These are phyloP conservation scores for Royoungia palumana DNA, from an alignment of 768 basidiomycete genomes.

Conservation along the genomic window DNA sequence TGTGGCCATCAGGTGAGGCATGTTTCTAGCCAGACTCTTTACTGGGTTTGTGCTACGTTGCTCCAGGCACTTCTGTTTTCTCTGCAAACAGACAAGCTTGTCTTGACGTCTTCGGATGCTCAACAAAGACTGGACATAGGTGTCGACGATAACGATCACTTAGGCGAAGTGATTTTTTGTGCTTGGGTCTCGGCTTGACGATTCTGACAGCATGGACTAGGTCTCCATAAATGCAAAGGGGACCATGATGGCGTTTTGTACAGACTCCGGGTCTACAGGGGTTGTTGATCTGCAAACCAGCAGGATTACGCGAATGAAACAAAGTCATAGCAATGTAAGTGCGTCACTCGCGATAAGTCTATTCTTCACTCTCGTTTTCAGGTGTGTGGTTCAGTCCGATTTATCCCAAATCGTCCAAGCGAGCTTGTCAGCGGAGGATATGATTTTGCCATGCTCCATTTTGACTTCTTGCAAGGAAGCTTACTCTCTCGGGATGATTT, in stretches of 20 bases:
- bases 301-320: slow-evolving; percentile 53
- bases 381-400: slow-evolving; percentile 70
- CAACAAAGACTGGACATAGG: slow-evolving; percentile 43
- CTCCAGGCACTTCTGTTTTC: slow-evolving; percentile 38
- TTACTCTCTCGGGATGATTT: slow-evolving; percentile 59
- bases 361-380: slow-evolving; percentile 28
- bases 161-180: slow-evolving; percentile 60
- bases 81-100: slow-evolving; percentile 48
- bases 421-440: slow-evolving; percentile 80
- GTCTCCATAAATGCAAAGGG: slow-evolving; percentile 56
- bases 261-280: slow-evolving; percentile 68
- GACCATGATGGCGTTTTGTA: slow-evolving; percentile 59
- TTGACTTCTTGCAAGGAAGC: slow-evolving; percentile 55
- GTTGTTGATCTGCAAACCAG: slow-evolving; percentile 55
- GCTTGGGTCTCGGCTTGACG: slow-evolving; percentile 10
- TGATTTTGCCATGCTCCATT: slow-evolving; percentile 66
- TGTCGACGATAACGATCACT: slow-evolving; percentile 49
- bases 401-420: slow-evolving; percentile 65
- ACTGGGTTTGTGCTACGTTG: neutral
- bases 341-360: neutral
- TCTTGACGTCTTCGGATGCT: slow-evolving; percentile 53
- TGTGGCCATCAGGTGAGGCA: slow-evolving; percentile 52
- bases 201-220: slow-evolving; percentile 45
- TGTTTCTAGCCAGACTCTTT: neutral
- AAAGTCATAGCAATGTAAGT: slow-evolving; percentile 60